Conservation (phyloP, 768 basidiomycete species). For the Podaxis sp. region DNA sequence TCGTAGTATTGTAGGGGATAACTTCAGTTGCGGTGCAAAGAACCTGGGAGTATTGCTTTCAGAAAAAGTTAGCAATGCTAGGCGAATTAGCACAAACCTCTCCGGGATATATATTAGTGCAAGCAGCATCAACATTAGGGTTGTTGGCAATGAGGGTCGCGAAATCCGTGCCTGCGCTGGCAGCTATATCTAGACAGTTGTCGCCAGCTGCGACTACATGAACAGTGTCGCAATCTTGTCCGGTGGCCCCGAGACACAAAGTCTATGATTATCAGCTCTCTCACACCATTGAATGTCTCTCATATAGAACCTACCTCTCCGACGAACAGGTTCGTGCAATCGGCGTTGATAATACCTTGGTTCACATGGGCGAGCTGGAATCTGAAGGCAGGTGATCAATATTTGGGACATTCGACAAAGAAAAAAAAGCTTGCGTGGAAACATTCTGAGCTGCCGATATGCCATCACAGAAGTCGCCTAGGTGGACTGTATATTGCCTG, state of each 20-base stretch:
- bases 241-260: conserved; percentile 57
- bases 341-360: conserved; percentile 43
- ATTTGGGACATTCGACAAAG: not conserved
- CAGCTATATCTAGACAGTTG: conserved; percentile 46
- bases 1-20: not conserved
- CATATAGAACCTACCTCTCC: conserved; percentile 40
- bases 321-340: conserved; percentile 54
- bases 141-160: conserved; percentile 59
- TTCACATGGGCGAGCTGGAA: conserved; percentile 62
- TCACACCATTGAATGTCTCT: not conserved
- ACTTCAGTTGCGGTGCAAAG: not conserved
- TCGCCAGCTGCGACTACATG: conserved; percentile 50
- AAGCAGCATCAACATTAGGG: conserved; percentile 54
- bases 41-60: not conserved
- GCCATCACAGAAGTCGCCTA: conserved; percentile 55
- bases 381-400: conserved; percentile 25
- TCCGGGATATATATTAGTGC: conserved; percentile 55
- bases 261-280: conserved; percentile 21
- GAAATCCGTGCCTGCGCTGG: conserved; percentile 39
- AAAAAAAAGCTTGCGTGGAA: conserved; percentile 40
- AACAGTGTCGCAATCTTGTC: conserved; percentile 56
- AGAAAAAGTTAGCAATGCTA: not conserved
- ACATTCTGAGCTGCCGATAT: conserved; percentile 50
- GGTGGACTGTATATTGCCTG: conserved; percentile 47
- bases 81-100: conserved; percentile 42